Base-by-base conservation (phyloP, 2,329 filamentous ascomycete species). In the Penicillium decumbens region DNA sequence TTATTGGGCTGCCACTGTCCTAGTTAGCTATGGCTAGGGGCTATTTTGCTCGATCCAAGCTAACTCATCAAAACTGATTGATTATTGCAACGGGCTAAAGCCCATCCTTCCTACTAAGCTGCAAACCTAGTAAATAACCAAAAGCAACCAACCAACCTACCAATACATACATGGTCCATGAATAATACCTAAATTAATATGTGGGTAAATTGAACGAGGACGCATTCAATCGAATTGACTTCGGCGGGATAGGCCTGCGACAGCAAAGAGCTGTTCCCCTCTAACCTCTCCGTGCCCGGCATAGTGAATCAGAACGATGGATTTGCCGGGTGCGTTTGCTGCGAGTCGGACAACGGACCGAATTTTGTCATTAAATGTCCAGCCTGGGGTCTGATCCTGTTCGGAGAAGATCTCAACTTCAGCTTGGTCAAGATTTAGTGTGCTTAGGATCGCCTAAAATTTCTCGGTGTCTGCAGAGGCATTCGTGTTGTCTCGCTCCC, bases 381-480 rank as follows among this genome's bases (percentile, higher is more conserved):
- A 51, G 18, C 49, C 49, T 6, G 49, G 49, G 6, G 49, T 51
- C 15, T 10, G 4, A 18, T 18, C 15, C 15, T 18, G 2, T 18
- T 18, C 15, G 15, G 15, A 1, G 1, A 18, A 18, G 15, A 1
- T 18, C 15, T 18, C 15, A 18, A 18, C 15, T 18, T 18, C 15
- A 18, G 15, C 15, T 44, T 50, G 25, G 27, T 28, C 23, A n/a
- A 52, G 41, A 15, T 32, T 35, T 8, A 46, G 50, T 10, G 28
- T 45, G 32, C 41, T 32, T 24, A 53, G 42, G 24, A 53, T 47
- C 12, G 39, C 23, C 37, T 54, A 35, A 29, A 48, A 48, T 32
- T 47, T 12, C 7, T 33, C 41, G 3, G 41, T 41, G 25, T 45
- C 41, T 35, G 41, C 9, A 28, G 38, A 18, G 15, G 48, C 44